Base-by-base conservation (phyloP, 495 filamentous ascomycete genomes). In the Bacidia gigantensis region DNA sequence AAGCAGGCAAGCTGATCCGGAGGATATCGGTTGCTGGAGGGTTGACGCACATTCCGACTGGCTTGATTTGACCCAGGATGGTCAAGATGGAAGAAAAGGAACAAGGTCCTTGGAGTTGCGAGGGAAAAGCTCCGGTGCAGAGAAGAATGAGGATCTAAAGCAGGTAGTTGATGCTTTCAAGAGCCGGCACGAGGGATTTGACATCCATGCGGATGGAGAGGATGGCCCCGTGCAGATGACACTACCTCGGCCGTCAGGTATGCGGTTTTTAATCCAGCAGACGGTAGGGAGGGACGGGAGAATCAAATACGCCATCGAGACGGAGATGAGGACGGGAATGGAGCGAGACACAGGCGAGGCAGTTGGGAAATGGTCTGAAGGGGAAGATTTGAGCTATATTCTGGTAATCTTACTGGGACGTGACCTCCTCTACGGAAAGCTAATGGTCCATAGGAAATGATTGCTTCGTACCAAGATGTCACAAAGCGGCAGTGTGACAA, bases 21-120 rank as follows among this genome's bases (percentile, higher is more conserved):
- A 46, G 24, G 56, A 52, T 14, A 59, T 64, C 35, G 50, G 21
- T 11, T 39, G 42, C 38, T 64, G 62, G 62, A 48, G 32, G 46
- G 62, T 63, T 11, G 56, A 56, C 12, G 61, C 61, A 21, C 58
- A 64, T 53, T 46, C 47, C 23, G 53, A 64, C 39, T 63, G 61
- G 61, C 51, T 59, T 29, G 52, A 62, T 18, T 12, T 29, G 1
- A 46, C 18, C 3, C 45, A 56, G 22, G 44, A 41, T 22, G 23
- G 17, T 3, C 38, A 51, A 24, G 24, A 11, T 44, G 39, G 43
- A 12, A 18, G 22, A 23, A 2, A 3, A 21, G 35, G 43, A 35
- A 21, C 9, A 26, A 39, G 18, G 25, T 5, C 1, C 2, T 26
- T 23, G 22, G 38, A 46, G 50, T 32, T 35, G 29, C 5, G 17